Evolutionary conservation across 192 early-diverging fungal species (phyloP).

Genomic region (Umbelopsis isabellina): DNA sequence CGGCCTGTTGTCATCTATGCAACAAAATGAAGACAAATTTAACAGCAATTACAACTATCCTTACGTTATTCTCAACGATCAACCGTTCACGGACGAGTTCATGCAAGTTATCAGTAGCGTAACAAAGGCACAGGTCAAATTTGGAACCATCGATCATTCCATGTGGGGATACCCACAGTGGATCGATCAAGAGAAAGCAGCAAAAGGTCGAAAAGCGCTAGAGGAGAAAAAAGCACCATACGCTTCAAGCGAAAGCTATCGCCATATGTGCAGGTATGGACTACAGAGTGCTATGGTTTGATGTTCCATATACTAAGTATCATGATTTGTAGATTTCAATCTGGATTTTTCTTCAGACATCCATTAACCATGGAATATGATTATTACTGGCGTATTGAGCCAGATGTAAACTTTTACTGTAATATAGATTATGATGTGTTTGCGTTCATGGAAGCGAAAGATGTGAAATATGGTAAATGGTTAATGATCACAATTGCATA

Average conservation of each 20-base stretch:
- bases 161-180: slow-evolving; percentile 77
- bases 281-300: no score
- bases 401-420: slow-evolving; percentile 69
- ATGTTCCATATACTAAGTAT: not conserved
- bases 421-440: slow-evolving; percentile 76
- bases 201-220: slow-evolving; percentile 58
- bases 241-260: slow-evolving; percentile 72
- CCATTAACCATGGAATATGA: slow-evolving; percentile 47
- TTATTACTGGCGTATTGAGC: slow-evolving; percentile 68
- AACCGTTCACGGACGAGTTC: slow-evolving; percentile 74
- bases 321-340: slow-evolving; percentile 48
- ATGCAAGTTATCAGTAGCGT: slow-evolving; percentile 49
- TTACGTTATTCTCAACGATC: slow-evolving; percentile 84
- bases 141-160: slow-evolving; percentile 65
- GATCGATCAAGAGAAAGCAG: slow-evolving; percentile 70
- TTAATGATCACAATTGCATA: not conserved
- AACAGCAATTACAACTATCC: slow-evolving; percentile 79
- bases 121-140: slow-evolving; percentile 61
- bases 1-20: slow-evolving; percentile 57
- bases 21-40: slow-evolving; percentile 71
- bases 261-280: slow-evolving; percentile 85
- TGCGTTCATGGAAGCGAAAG: slow-evolving; percentile 37
- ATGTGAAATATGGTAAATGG: slow-evolving; percentile 60
- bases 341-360: slow-evolving; percentile 60
- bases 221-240: slow-evolving; percentile 60